These are phyloP conservation scores for Linum trigynum DNA, from an alignment of 345 rosid genomes.

Conservation along the genomic window DNA sequence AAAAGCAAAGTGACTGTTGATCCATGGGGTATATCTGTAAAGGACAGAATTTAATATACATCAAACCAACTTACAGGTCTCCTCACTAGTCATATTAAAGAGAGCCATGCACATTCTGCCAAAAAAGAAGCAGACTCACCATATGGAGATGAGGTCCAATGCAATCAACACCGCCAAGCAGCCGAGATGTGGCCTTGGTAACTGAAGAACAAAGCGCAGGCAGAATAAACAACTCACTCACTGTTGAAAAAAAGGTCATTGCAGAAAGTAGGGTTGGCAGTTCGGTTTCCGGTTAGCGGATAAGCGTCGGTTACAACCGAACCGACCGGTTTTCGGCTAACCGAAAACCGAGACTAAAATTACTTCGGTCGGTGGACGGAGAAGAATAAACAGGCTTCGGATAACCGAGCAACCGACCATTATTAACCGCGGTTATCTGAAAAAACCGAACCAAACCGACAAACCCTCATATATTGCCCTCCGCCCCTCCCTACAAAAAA, in stretches of 20 bases:
- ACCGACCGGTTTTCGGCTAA: too few relatives aligned
- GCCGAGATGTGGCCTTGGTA: conserved; percentile 71
- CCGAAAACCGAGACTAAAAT: too few relatives aligned
- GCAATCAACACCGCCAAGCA: conserved; percentile 86
- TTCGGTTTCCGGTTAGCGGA: too few relatives aligned
- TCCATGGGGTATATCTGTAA: conserved; percentile 73
- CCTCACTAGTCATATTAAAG: conserved; percentile 5
- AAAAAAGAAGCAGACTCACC: conserved; percentile 30
- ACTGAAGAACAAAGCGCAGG: conserved; percentile 27
- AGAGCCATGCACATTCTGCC: background rate
- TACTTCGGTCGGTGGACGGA: too few relatives aligned
- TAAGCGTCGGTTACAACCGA: too few relatives aligned
- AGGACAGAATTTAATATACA: conserved; percentile 8
- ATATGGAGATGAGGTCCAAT: conserved; percentile 80
- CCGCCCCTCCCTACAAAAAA: too few relatives aligned
- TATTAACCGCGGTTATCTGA: too few relatives aligned
- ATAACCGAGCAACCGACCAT: too few relatives aligned
- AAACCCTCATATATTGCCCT: too few relatives aligned
- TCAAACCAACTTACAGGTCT: background rate
- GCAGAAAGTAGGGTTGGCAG: too few relatives aligned
- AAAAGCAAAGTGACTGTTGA: conserved; percentile 78
- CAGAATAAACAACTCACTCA: conserved; percentile 11
- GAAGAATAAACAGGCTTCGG: too few relatives aligned
- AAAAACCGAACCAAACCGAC: too few relatives aligned
- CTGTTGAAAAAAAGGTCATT: background rate